Evolutionary conservation across 768 basidiomycete species (phyloP).

Genomic region (Gloeophyllum trabeum): DNA sequence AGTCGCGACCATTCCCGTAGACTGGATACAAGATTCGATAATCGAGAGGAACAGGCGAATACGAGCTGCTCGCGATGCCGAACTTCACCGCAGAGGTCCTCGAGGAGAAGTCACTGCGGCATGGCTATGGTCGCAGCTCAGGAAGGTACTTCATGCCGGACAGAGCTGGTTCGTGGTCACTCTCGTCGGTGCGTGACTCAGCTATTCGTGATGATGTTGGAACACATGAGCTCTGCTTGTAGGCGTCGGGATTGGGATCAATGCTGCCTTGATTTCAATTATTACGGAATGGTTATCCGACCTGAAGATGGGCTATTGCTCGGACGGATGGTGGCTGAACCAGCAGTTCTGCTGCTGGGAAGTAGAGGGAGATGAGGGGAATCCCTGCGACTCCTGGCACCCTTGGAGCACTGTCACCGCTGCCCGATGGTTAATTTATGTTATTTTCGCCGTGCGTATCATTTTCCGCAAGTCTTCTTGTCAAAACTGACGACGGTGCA

Average conservation of each 20-base stretch:
- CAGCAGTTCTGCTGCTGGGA: slow-evolving; percentile 99
- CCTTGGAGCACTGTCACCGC: slow-evolving; percentile 69
- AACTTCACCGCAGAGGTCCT: slow-evolving; percentile 35
- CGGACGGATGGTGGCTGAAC: slow-evolving; percentile 97
- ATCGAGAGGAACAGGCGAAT: slow-evolving; percentile 76
- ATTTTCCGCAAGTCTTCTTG: neutral
- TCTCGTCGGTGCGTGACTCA: slow-evolving; percentile 61
- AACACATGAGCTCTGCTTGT: slow-evolving; percentile 3
- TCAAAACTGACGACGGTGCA: slow-evolving; percentile 18
- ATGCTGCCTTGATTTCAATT: slow-evolving; percentile 92
- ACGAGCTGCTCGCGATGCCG: slow-evolving; percentile 36
- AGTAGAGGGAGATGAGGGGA: slow-evolving; percentile 69
- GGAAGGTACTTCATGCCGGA: slow-evolving; percentile 51
- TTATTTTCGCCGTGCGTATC: slow-evolving; percentile 73
- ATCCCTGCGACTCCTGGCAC: slow-evolving; percentile 86
- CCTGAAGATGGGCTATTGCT: slow-evolving; percentile 95
- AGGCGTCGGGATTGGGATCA: slow-evolving; percentile 89
- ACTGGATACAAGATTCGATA: slow-evolving; percentile 96
- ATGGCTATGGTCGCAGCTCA: slow-evolving; percentile 53
- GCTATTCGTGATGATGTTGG: slow-evolving; percentile 2
- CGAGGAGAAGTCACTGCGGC: slow-evolving; percentile 37
- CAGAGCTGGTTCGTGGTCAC: slow-evolving; percentile 92
- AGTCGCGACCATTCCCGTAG: no score
- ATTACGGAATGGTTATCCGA: slow-evolving; percentile 96
- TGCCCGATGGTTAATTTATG: slow-evolving; percentile 78